These are phyloP conservation scores for Diacronema lutheri DNA, from an alignment of 78 protist genomes.

Conservation along the genomic window DNA sequence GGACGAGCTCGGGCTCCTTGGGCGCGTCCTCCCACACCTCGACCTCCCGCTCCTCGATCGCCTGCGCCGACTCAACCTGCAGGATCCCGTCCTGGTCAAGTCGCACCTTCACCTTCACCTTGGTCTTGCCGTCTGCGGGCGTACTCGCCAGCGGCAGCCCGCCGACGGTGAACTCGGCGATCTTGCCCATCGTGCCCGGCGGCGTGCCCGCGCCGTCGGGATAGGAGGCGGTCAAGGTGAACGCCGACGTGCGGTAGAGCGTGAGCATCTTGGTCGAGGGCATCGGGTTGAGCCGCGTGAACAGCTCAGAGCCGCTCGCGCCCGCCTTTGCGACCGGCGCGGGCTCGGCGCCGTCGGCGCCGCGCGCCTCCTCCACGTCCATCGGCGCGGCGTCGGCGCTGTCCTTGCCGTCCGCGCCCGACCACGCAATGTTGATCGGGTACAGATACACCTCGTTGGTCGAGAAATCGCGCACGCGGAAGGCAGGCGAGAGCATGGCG, in stretches of 20 bases:
- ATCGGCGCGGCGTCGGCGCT: conserved; percentile 42
- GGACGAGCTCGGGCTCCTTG: background rate
- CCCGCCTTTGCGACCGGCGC: background rate
- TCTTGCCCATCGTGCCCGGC: background rate
- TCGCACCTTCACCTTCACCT: conserved; percentile 56
- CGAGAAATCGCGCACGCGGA: conserved; percentile 79
- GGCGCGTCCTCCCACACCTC: conserved; percentile 22
- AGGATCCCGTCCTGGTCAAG: conserved; percentile 72
- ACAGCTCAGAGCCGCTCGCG: background rate
- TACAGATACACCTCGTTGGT: conserved; percentile 63
- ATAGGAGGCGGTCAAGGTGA: conserved; percentile 48
- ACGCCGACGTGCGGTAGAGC: conserved; percentile 49
- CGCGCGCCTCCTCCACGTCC: conserved; percentile 36
- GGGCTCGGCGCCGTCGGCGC: background rate
- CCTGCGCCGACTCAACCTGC: conserved; percentile 61
- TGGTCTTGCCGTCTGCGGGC: background rate
- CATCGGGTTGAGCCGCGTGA: conserved; percentile 9
- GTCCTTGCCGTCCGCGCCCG: background rate
- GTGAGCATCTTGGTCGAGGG: conserved; percentile 59
- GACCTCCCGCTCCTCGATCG: conserved; percentile 50
- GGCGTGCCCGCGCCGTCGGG: background rate
- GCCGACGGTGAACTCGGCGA: conserved; percentile 28
- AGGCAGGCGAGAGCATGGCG: conserved; percentile 85
- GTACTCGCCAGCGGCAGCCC: conserved; percentile 9
- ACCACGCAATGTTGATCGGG: conserved; percentile 65